Base-by-base conservation (phyloP, 2,329 filamentous ascomycete genomes). In the Pleomassaria siparia region DNA sequence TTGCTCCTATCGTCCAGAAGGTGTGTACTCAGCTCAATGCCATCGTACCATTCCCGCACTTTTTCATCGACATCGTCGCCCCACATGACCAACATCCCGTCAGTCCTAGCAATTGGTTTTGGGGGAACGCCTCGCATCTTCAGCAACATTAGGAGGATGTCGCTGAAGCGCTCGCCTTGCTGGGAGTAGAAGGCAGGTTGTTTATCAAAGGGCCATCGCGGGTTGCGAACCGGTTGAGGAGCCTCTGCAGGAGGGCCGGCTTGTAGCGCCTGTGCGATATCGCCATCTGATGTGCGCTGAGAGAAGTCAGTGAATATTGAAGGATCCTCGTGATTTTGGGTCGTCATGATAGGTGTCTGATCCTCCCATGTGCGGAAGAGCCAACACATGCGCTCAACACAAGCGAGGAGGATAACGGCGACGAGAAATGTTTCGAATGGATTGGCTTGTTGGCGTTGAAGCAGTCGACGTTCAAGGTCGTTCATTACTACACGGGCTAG, bases 391-490 rank as follows among this genome's bases (percentile, higher is more conserved):
- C 81, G 74, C 65, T 84, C 82, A 12, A 83, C 78, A 51, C 79
- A 82, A 48, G 78, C 80, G 20, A 85, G 69, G 0, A 84, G 69
- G 13, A 84, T 72, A n/a, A 84, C 71, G 0, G 80, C 75, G 4
- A 79, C 76, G n/a, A 85, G 66, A 58, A 83, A 83, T 0, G 80
- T 84, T 50, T 81, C 78, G 46, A 84, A 83, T 37, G 75, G 75
- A 43, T 77, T 79, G 18, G 75, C 76, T 60, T 81, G 78, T 57
- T 81, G 77, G 11, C 80, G 78, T 55, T 82, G 80, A 7, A 84
- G 72, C 4, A 84, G 67, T n/a, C 81, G 76, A 15, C 80, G 76
- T 59, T 85, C 82, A 1, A 84, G 72, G 48, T 83, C 80, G 51
- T 81, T 81, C 74, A 84, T 78, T 26, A 83, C 75, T 9, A 69